Base-by-base conservation (phyloP, 257 asterid species). In the Nicotiana knightiana region DNA sequence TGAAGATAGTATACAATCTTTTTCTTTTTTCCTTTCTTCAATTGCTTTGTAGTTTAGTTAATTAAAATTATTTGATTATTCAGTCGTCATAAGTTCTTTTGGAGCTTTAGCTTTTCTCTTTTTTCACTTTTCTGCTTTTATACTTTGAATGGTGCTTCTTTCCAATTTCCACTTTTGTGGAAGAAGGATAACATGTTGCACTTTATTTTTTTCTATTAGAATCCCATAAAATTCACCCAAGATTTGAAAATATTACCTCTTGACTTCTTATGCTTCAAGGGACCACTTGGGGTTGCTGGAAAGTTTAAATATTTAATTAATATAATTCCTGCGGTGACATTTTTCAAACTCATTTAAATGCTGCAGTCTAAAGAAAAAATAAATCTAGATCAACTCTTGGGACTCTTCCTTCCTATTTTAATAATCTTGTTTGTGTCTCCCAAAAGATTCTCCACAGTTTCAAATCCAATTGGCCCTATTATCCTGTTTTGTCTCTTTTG, bases 121-220 rank as follows among this genome's bases (percentile, higher is more conserved):
- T 57, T 75, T 82, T 82, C 71, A 81, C 85, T 82, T 89, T 87
- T 83, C 68, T 64, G 55, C 43, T 64, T 86, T 87, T 83, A 86
- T 81, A 67, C 79, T 75, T 80, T 85, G 83, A 87, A 84, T 88
- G 83, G 82, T 90, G 83, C 88, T 84, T 87, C 85, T 90, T 88
- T 85, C 85, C 81, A 63, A 73, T 82, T 75, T 87, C 81, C 84
- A 65, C 89, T 88, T 81, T 48, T 87, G 85, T 85, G 68, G 82
- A 71, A 84, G 85, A 85, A 83, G 82, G 82, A 66, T 83, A 76
- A 70, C 86, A 63, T 67, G 65, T 82, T 57, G 3, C 82, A 77
- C 88, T 80, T 81, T 83, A 63, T 82, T 85, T 55, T 85, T 85
- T 85, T 59, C 51, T 81, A 65, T 80, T 88, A 84, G 84, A 86